Percentiles rank a stretch among this genome's conserved stretches.
phyloP scores from a whole-genome alignment of 371 early-diverging fungal genomes.

The Mucor plumbeus region DNA sequence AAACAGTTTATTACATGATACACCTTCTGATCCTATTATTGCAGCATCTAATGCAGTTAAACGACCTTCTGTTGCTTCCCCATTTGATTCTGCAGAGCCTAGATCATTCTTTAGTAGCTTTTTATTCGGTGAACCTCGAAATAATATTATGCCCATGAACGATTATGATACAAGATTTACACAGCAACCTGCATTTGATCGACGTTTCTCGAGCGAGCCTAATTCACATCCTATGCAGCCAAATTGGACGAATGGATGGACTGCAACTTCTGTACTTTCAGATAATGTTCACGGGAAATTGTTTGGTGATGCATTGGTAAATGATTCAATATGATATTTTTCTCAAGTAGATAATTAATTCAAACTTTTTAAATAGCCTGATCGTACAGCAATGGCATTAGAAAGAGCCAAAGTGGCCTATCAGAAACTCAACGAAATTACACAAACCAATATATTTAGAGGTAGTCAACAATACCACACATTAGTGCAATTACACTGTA shows the following conservation, averaged over 20 bases:
- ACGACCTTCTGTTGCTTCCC: slow-evolving; percentile 15
- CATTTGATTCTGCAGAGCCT: slow-evolving; percentile 16
- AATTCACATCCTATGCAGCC: background rate
- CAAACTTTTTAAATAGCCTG: slow-evolving; percentile 18
- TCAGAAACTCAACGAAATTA: slow-evolving; percentile 33
- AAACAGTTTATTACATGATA: background rate
- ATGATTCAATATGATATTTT: background rate
- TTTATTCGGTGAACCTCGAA: slow-evolving; percentile 44
- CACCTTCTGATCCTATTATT: slow-evolving; percentile 9
- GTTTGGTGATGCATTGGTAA: slow-evolving; percentile 51
- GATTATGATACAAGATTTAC: slow-evolving; percentile 22
- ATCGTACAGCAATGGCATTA: slow-evolving; percentile 25
- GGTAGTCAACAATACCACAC: slow-evolving; percentile 26
- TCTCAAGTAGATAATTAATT: background rate
- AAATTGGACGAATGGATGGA: slow-evolving; percentile 45
- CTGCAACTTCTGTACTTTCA: slow-evolving; percentile 41
- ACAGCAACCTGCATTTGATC: slow-evolving; percentile 8
- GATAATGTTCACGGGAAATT: slow-evolving; percentile 45
- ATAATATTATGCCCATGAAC: slow-evolving; percentile 5
- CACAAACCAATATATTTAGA: slow-evolving; percentile 25
- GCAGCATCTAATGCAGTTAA: background rate
- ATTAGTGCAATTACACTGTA: slow-evolving; percentile 32
- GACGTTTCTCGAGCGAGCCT: slow-evolving; percentile 13
- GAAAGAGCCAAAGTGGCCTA: slow-evolving; percentile 36
- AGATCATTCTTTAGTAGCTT: slow-evolving; percentile 51